Evolutionary conservation across 257 asterid species (phyloP), one percentile per base, ranked within the genome.

Genomic region (Coffea eugenioides): DNA sequence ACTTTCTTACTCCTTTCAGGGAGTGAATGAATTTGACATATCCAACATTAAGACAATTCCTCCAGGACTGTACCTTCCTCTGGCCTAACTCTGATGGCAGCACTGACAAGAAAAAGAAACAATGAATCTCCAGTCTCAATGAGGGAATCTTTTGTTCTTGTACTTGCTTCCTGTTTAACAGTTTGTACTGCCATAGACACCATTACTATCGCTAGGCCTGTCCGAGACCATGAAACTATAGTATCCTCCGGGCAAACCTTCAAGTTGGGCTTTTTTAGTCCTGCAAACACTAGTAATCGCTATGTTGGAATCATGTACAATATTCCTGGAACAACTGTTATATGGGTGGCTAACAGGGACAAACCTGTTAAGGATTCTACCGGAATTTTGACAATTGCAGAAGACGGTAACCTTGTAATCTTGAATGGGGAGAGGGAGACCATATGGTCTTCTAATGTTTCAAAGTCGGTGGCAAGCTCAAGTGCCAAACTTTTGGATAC

Each of bases 261-360:
- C 82, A 80, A 72, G 21, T 72, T 85, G 61, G 86, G 84, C 12
- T 85, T 85, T 31, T 82, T 85, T 45, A 76, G 84, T 16, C 85
- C 84, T 36, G 68, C 10, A 25, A 76, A 82, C 62, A 41, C 77
- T 8, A 39, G 61, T 18, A 76, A 70, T 4, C 82, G 78, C 16
- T 85, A 85, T 73, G 76, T 85, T 59, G 88, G 88, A 39, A 49
- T 85, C 31, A 62, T 75, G 54, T 49, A 8, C 66, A 80, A 80
- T 61, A 48, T 56, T 34, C 81, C 80, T 48, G 46, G 62, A 21
- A 8, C 15, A 12, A 43, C 87, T n/a, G 70, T 77, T 73, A 73
- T 86, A 8, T 90, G 94, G 94, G 90, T 89, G 49, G 94, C 92
- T 21, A 90, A 90, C 75, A 87, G 89, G 20, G 88, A 87, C 67